Conservation (phyloP, 2,329 filamentous ascomycete species). For the Dactylonectria macrodidyma region DNA sequence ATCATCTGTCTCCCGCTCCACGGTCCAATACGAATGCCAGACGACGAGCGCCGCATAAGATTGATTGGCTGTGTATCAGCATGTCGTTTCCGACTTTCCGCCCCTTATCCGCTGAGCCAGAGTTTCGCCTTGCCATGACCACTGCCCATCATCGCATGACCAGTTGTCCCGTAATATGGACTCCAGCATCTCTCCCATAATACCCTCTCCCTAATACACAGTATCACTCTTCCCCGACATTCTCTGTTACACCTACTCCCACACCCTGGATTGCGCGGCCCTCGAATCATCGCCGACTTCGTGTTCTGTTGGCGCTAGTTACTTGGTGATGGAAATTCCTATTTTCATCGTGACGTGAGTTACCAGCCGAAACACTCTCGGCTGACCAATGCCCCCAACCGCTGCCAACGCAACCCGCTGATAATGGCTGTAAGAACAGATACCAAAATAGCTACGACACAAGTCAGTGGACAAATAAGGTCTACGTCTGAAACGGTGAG, state of each 20-base stretch:
- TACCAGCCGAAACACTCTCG: background rate
- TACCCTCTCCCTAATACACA: too few species aligned
- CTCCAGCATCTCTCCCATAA: constrained; percentile 9
- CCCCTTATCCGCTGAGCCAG: background rate
- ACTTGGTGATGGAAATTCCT: background rate
- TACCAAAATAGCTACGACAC: constrained; percentile 14
- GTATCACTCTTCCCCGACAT: constrained; percentile 11
- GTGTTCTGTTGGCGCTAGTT: constrained; percentile 13
- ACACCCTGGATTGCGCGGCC: constrained; percentile 24
- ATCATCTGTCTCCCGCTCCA: background rate
- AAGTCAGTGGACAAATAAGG: background rate
- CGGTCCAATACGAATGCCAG: background rate
- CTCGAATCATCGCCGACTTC: constrained; percentile 1
- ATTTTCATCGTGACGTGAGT: constrained; percentile 1
- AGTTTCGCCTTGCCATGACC: constrained; percentile 11
- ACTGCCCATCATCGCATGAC: constrained; percentile 26
- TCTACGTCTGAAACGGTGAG: constrained; percentile 18
- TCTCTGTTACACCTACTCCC: background rate
- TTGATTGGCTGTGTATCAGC: background rate
- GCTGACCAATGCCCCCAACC: constrained; percentile 2
- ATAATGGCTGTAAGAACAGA: background rate
- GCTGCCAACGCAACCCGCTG: background rate
- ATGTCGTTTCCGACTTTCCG: background rate
- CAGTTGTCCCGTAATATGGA: background rate
- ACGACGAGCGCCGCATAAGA: background rate